These are phyloP conservation scores for Aspergillus texensis DNA, from an alignment of 2,329 filamentous ascomycete species.

Conservation along the genomic window DNA sequence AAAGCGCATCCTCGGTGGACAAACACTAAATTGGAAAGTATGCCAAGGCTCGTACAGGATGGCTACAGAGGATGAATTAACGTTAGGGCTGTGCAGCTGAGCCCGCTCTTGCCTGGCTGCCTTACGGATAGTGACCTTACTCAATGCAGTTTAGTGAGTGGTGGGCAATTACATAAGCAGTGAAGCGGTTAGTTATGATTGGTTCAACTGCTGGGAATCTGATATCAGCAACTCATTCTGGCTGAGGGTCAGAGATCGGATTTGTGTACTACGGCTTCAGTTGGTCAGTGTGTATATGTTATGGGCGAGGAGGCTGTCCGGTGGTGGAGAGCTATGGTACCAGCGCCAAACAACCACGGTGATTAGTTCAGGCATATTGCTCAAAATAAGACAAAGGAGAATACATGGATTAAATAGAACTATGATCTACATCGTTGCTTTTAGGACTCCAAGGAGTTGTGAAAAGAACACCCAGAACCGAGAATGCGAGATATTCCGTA, in stretches of 20 bases:
- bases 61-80: background rate
- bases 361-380: background rate
- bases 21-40: background rate
- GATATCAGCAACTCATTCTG: no score
- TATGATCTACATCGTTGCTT: background rate
- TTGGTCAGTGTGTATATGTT: no score
- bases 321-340: no score
- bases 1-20: background rate
- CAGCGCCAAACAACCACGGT: background rate
- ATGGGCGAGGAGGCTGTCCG: no score
- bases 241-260: no score
- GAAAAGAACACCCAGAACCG: background rate
- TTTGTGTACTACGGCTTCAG: no score
- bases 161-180: no score
- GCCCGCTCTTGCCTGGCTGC: background rate
- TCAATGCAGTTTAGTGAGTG: background rate
- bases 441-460: background rate
- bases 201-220: background rate
- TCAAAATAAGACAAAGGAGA: background rate
- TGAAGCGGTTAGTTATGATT: background rate
- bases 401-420: background rate
- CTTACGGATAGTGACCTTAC: background rate
- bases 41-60: background rate
- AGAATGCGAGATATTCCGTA: background rate
- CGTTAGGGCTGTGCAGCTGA: background rate